These are phyloP conservation scores for Gamsiella multidivaricata DNA, from an alignment of 192 early-diverging fungal genomes.

Conservation along the genomic window DNA sequence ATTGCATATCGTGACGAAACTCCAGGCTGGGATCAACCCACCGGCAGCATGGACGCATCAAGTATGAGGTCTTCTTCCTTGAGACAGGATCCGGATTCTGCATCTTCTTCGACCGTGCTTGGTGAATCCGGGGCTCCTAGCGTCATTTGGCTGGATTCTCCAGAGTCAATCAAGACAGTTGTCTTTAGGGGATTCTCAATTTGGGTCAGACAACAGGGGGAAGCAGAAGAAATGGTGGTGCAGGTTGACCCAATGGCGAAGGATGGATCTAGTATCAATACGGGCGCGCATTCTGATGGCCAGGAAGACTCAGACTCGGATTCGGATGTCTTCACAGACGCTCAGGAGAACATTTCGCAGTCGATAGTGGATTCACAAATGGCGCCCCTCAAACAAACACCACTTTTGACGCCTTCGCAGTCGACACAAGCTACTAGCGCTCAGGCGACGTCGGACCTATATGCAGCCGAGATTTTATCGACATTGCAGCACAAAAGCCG, in stretches of 20 bases:
- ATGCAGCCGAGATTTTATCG: conserved; percentile 59
- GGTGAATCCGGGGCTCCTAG: conserved; percentile 36
- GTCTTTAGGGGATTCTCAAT: conserved; percentile 59
- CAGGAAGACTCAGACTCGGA: conserved; percentile 40
- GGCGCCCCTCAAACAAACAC: neutral
- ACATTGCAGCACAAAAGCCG: conserved; percentile 60
- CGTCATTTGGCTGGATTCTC: conserved; percentile 46
- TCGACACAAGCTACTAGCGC: neutral
- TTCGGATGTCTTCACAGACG: conserved; percentile 43
- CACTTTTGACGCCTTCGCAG: neutral
- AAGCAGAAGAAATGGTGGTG: neutral
- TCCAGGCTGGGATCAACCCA: conserved; percentile 58
- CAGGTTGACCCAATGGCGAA: neutral
- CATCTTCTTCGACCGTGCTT: conserved; percentile 25
- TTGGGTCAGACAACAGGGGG: conserved; percentile 56
- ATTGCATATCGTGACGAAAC: conserved; percentile 71
- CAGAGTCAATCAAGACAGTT: conserved; percentile 65
- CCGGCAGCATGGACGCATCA: conserved; percentile 22
- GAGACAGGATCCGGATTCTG: conserved; percentile 10
- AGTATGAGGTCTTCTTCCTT: conserved; percentile 15
- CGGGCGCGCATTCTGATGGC: neutral
- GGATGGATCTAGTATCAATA: neutral
- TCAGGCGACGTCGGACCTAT: conserved; percentile 18
- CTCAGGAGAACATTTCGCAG: conserved; percentile 37
- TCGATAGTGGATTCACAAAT: conserved; percentile 32